Conservation (phyloP, 352 stramenopile genomes). For the Phytophthora palmivora region DNA sequence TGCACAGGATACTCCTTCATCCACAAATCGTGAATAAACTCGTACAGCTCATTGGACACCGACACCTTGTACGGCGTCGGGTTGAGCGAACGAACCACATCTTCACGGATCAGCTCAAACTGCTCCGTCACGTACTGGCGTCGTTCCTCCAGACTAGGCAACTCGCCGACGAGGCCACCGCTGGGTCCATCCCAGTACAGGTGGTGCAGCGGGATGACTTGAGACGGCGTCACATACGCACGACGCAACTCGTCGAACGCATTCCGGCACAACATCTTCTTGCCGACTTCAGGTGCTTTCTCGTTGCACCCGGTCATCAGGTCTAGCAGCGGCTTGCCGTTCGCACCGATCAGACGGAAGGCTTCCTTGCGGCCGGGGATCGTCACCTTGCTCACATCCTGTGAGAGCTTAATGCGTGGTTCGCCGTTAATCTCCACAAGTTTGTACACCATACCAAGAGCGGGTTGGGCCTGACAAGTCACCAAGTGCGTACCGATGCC, state of each 20-base stretch:
- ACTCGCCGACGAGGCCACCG: conserved; percentile 64
- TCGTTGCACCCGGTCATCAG: conserved; percentile 91
- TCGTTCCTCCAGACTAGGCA: conserved; percentile 82
- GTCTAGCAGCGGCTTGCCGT: conserved; percentile 91
- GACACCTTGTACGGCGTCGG: conserved; percentile 96
- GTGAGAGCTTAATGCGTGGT: conserved; percentile 98
- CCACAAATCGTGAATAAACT: conserved; percentile 98
- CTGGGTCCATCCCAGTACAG: conserved; percentile 92
- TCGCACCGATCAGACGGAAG: conserved; percentile 91
- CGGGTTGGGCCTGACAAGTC: conserved; percentile 98
- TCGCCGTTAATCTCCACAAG: conserved; percentile 97
- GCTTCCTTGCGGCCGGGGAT: conserved; percentile 91
- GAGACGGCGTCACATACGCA: conserved; percentile 93
- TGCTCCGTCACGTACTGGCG: conserved; percentile 91
- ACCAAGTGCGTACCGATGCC: conserved; percentile 96
- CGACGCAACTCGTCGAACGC: conserved; percentile 96
- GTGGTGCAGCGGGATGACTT: conserved; percentile 90
- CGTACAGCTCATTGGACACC: conserved; percentile 84
- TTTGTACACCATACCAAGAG: conserved; percentile 99
- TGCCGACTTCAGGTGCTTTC: conserved; percentile 76
- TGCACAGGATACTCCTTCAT: conserved; percentile 90
- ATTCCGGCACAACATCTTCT: conserved; percentile 95
- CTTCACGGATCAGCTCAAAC: conserved; percentile 93
- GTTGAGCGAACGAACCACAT: conserved; percentile 96
- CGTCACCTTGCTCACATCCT: conserved; percentile 97